Evolutionary conservation across 2,329 filamentous ascomycete species (phyloP).

Genomic region (Pyrenophora graminea): DNA sequence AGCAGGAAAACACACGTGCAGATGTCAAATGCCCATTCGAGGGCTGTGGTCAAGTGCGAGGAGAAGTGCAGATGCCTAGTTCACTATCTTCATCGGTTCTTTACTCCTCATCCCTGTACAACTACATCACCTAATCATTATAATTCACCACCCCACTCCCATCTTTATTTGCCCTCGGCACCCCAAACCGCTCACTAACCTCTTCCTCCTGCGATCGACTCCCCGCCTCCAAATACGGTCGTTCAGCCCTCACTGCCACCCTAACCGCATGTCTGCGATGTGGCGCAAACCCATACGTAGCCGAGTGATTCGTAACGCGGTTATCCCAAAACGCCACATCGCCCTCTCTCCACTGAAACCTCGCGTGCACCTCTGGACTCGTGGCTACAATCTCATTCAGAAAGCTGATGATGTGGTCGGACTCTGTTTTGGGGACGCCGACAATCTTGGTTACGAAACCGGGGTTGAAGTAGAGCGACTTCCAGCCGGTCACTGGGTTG

Average conservation of each 20-base stretch:
- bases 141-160: constrained; percentile 61
- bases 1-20: no score
- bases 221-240: constrained; percentile 50
- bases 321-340: constrained; percentile 74
- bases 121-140: constrained; percentile 52
- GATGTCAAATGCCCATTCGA: no score
- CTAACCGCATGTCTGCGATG: constrained; percentile 61
- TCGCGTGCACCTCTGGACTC: constrained; percentile 69
- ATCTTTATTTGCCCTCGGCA: constrained; percentile 60
- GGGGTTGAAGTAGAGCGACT: constrained; percentile 63
- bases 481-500: constrained; percentile 66
- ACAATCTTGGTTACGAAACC: constrained; percentile 63
- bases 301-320: constrained; percentile 59
- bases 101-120: no score
- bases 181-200: constrained; percentile 51
- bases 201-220: constrained; percentile 62
- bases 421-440: constrained; percentile 62
- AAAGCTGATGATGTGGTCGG: constrained; percentile 56
- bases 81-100: no score
- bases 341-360: constrained; percentile 66
- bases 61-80: no score
- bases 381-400: constrained; percentile 61
- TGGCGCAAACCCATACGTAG: constrained; percentile 61
- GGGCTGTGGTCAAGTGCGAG: no score
- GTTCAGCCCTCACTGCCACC: constrained; percentile 54